phyloP scores from a whole-genome alignment of 2,329 filamentous ascomycete species.

The Cercospora sesami region DNA sequence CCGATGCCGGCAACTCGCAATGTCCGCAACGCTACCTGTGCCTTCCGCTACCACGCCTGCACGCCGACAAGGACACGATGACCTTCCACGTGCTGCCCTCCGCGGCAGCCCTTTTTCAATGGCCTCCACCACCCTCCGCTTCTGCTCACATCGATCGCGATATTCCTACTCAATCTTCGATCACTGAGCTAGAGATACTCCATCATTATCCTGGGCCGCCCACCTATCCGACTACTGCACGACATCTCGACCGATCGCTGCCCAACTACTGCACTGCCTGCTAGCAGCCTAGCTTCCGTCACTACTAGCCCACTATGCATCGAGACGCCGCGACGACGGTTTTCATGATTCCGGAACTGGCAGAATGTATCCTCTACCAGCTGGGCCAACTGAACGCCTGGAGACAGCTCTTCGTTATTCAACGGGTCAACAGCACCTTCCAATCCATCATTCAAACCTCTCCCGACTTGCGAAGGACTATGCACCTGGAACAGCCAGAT shows the following conservation, averaged over 20 bases:
- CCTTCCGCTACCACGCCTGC: conserved; percentile 9
- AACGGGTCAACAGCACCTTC: conserved; percentile 26
- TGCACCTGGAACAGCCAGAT: conserved; percentile 24
- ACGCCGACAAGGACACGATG: conserved; percentile 5
- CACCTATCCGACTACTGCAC: background rate
- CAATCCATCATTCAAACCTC: conserved; percentile 23
- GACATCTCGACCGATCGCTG: conserved; percentile 6
- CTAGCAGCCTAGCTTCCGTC: conserved; percentile 4
- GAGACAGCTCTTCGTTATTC: conserved; percentile 27
- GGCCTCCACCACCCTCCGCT: background rate
- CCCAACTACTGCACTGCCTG: conserved; percentile 3
- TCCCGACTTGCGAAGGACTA: conserved; percentile 21
- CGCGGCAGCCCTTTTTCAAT: background rate
- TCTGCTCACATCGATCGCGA: conserved; percentile 4
- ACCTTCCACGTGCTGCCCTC: background rate
- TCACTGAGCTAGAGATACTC: background rate
- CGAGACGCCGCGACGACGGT: conserved; percentile 20
- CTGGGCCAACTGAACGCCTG: conserved; percentile 23
- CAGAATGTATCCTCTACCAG: conserved; percentile 26
- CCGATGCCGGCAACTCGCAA: conserved; percentile 8
- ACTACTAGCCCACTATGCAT: conserved; percentile 13
- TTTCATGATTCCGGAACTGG: conserved; percentile 27
- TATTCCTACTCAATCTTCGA: background rate
- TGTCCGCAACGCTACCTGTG: conserved; percentile 17
- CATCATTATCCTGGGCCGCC: conserved; percentile 2